Percentiles rank a stretch among this genome's conserved stretches.
These are phyloP conservation scores for Silene vulgaris DNA, from an alignment of 179 eudicot genomes.

Conservation along the genomic window DNA sequence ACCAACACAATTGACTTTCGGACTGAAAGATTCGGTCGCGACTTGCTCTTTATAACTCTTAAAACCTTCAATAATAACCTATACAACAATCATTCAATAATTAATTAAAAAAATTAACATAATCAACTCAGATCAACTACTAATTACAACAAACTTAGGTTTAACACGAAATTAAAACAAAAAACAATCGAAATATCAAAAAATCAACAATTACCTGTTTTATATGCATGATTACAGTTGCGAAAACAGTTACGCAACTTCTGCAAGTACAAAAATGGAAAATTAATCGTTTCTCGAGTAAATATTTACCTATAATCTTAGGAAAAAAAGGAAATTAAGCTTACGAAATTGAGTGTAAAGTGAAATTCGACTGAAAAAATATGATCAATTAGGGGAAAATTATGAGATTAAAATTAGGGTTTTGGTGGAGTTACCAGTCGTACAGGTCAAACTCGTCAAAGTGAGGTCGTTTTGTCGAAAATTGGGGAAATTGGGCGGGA, in stretches of 20 bases:
- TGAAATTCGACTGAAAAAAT: conserved; percentile 4
- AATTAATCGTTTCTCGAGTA: not conserved
- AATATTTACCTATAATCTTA: not conserved
- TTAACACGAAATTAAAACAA: not conserved
- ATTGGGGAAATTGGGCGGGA: conserved; percentile 20
- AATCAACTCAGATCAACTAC: not conserved
- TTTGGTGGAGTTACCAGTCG: conserved; percentile 12
- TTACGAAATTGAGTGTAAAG: not conserved
- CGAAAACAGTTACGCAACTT: not conserved
- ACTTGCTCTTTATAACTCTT: conserved; percentile 94
- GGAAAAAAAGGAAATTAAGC: not conserved
- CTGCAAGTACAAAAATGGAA: conserved; percentile 21
- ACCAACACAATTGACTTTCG: conserved; percentile 98
- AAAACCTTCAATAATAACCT: conserved; percentile 96
- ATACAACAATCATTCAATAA: not conserved
- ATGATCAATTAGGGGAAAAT: not conserved
- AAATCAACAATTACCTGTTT: conserved; percentile 28
- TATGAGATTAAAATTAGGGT: not conserved
- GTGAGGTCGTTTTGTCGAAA: not conserved
- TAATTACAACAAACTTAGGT: conserved; percentile 13
- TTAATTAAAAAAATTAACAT: not conserved
- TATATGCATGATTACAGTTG: conserved; percentile 33
- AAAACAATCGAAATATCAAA: not conserved
- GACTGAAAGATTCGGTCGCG: conserved; percentile 79
- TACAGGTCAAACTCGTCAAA: conserved; percentile 7